Evolutionary conservation across 2,329 filamentous ascomycete species (phyloP), one percentile per base, ranked within the genome.

Genomic region (Pseudogymnoascus sp.): DNA sequence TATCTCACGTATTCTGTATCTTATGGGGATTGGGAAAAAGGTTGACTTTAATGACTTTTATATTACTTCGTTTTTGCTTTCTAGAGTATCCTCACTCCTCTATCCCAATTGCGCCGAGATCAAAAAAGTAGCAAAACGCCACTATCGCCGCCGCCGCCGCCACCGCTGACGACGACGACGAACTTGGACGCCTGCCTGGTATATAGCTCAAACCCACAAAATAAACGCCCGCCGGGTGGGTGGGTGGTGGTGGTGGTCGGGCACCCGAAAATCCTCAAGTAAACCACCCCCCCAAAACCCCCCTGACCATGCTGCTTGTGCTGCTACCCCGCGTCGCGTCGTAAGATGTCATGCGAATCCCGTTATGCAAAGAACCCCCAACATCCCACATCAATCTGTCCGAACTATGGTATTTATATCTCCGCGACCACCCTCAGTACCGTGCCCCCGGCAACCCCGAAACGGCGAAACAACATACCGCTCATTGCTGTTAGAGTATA

Each of bases 401-500:
- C 46, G 5, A 33, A 56, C 26, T 56, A 56, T 33, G 46, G 46
- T 33, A 33, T 56, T 33, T 56, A 56, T 56, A 33, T 56, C 46
- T 56, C 46, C 4, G n/a, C 14, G 28, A 2, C n/a, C 46, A 4
- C 4, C 4, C 4, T 12, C 7, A 19, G 19, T 19, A 19, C 19
- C 19, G 19, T 19, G 19, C 38, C 16, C 41, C 41, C 22, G 4
- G 41, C 22, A 50, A 33, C n/a, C 22, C 46, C 26, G 5, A n/a
- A 50, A 56, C 46, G 26, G 46, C 28, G 28, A 33, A 56, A 56
- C 16, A 33, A 56, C 46, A 56, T 56, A 56, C 46, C 46, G 26
- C 46, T 56, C 46, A 56, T 56, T 31, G 46, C 46, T 56, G 46
- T 56, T 56, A 33, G 46, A 56, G 46, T 33, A 56, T 56, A 56